Conservation (phyloP, 352 stramenopile species). For the Phytopythium boreale region DNA sequence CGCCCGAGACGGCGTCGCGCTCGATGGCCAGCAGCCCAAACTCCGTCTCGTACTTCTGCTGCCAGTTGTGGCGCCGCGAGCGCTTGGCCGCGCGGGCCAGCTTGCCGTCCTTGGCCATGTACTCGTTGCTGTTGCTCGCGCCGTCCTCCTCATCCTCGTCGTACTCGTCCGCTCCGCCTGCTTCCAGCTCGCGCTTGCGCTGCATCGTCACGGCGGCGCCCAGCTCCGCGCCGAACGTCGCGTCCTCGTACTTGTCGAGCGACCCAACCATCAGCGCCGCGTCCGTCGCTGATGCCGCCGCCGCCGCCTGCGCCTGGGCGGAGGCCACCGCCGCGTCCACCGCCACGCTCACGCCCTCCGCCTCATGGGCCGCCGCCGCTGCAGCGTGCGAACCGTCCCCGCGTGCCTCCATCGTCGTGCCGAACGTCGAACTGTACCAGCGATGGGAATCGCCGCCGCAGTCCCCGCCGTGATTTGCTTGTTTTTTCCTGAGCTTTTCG, state of each 20-base stretch:
- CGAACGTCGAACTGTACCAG: no score
- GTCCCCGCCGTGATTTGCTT: no score
- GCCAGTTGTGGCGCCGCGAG: constrained; percentile 71
- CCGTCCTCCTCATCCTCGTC: constrained; percentile 43
- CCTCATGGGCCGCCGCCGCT: neutral
- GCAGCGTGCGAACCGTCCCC: constrained; percentile 4
- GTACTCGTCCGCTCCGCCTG: constrained; percentile 27
- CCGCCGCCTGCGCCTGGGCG: constrained; percentile 4
- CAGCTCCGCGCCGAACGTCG: constrained; percentile 37
- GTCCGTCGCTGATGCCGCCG: constrained; percentile 9
- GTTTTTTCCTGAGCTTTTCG: neutral
- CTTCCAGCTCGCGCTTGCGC: constrained; percentile 41
- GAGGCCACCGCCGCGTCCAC: neutral
- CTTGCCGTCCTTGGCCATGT: constrained; percentile 29
- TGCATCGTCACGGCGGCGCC: constrained; percentile 19
- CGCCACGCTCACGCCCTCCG: neutral
- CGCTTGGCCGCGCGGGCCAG: constrained; percentile 28
- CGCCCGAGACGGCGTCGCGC: constrained; percentile 52
- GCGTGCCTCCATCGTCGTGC: neutral
- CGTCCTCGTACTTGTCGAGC: constrained; percentile 29
- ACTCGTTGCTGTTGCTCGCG: constrained; percentile 14
- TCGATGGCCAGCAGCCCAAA: constrained; percentile 74
- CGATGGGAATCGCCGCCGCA: no score
- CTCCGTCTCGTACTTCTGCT: constrained; percentile 81
- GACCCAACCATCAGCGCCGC: constrained; percentile 21